Base-by-base conservation (phyloP, 2,329 filamentous ascomycete genomes). In the Trichoderma sp. region DNA sequence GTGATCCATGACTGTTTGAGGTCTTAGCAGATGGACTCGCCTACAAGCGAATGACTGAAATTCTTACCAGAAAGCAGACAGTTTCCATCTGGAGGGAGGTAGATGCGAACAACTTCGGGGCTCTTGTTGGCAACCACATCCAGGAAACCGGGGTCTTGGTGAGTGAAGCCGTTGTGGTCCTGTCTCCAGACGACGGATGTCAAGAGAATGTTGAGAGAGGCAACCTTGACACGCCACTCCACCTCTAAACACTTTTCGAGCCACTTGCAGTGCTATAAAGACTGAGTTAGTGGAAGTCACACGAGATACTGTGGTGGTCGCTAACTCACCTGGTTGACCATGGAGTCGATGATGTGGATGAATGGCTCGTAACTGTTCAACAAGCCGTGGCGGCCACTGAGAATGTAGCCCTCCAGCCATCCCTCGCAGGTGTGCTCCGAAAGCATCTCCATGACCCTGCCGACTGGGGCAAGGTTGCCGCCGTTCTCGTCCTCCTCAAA, bases 341-440 rank as follows among this genome's bases (percentile, higher is more conserved):
- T 93, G 1, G 88, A 91, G 76, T 93, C 90, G 71, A 93, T 92
- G 71, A 93, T 86, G 73, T 93, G 90, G 66, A 93, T 90, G 73
- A 93, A 93, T 0, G 90, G 89, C 75, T 93, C 90, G 78, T 93
- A 93, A 73, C 87, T 90, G 82, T 92, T 93, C 66, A 93, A 83
- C 66, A 93, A 74, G 14, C 90, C 90, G 69, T 93, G 90, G 5
- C 90, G 84, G 30, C 90, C 90, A 63, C 86, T 91, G 3, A 93
- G 81, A 48, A 91, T 78, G 73, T 93, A 93, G 3, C 90, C 90
- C 78, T 93, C 90, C 17, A 93, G 81, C 90, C 90, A 93, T 28
- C 89, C 90, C 75, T 93, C 90, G 67, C 85, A 86, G 17, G 89
- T 93, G 74, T 93, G 90, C 76, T 93, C 90, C 19, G 87, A 90